phyloP scores from a whole-genome alignment of 371 early-diverging fungal genomes.

The Mortierella sp. region DNA sequence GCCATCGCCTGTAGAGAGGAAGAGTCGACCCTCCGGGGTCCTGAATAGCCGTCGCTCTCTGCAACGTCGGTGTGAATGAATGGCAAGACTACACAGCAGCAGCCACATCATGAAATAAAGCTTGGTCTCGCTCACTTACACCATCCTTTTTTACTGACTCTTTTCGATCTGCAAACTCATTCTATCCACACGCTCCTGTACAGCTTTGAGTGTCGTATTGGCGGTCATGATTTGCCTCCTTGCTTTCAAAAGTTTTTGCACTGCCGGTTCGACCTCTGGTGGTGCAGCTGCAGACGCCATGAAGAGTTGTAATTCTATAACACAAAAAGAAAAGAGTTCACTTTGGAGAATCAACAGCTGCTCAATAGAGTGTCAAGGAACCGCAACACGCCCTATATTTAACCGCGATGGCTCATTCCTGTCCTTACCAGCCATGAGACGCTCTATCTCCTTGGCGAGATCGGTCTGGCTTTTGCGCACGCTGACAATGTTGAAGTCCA shows the following conservation, averaged over 20 bases:
- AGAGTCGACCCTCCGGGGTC: too few species aligned
- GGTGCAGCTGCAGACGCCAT: constrained; percentile 64
- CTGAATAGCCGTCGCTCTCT: too few species aligned
- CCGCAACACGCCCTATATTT: background rate
- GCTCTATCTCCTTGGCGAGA: constrained; percentile 67
- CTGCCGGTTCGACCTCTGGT: constrained; percentile 59
- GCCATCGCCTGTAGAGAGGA: too few species aligned
- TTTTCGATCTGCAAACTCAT: constrained; percentile 52
- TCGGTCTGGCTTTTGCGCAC: constrained; percentile 64
- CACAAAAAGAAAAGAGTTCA: too few species aligned
- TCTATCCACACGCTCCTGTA: constrained; percentile 60
- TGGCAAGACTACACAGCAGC: too few species aligned
- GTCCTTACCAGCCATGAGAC: constrained; percentile 64
- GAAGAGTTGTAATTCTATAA: constrained; percentile 61
- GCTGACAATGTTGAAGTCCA: constrained; percentile 63
- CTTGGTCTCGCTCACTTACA: too few species aligned
- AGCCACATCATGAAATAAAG: background rate
- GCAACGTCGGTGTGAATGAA: too few species aligned
- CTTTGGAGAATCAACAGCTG: too few species aligned
- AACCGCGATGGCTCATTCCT: too few species aligned
- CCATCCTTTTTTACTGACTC: constrained; percentile 12
- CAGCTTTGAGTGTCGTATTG: constrained; percentile 58
- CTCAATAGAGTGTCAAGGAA: too few species aligned
- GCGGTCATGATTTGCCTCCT: constrained; percentile 59
- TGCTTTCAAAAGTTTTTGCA: constrained; percentile 61